phyloP scores from a whole-genome alignment of 2,329 filamentous ascomycete genomes.

The Botrytis aclada region DNA sequence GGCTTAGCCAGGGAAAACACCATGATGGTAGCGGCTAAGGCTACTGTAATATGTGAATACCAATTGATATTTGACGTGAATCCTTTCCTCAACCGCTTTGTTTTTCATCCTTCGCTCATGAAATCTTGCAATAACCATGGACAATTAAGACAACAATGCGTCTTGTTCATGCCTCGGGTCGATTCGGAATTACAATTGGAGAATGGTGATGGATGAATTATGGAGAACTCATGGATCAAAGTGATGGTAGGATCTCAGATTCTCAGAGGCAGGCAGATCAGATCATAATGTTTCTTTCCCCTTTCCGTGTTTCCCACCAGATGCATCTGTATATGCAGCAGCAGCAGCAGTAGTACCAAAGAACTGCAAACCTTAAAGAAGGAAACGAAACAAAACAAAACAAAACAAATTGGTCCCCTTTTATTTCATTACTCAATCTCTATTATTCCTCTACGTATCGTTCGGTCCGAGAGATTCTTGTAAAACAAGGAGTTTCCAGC shows the following conservation, averaged over 20 bases:
- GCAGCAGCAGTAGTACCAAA: constrained; percentile 2
- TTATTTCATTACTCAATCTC: not conserved
- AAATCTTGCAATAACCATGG: not conserved
- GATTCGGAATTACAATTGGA: not conserved
- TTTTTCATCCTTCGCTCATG: not conserved
- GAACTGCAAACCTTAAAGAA: not conserved
- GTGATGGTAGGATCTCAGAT: not conserved
- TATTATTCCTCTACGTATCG: not conserved
- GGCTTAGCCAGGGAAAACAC: not conserved
- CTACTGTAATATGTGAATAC: not conserved
- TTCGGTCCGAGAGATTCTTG: not conserved
- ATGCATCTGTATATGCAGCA: constrained; percentile 6
- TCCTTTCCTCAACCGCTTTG: constrained; percentile 5
- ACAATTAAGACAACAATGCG: not conserved
- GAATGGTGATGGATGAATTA: not conserved
- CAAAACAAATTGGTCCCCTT: not conserved
- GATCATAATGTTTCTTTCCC: not conserved
- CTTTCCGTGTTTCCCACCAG: not conserved
- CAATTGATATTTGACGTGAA: not conserved
- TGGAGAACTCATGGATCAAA: constrained; percentile 3
- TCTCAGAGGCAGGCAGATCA: not conserved
- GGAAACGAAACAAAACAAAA: not conserved
- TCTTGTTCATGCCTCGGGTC: not conserved
- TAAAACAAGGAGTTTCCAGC: constrained; percentile 7
- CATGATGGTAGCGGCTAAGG: constrained; percentile 1